A percentile compares a stretch with the other conserved stretches of the same genome.
These are phyloP conservation scores for Geotrichum candidum DNA, from an alignment of 1,139 yeast genomes.

Conservation along the genomic window DNA sequence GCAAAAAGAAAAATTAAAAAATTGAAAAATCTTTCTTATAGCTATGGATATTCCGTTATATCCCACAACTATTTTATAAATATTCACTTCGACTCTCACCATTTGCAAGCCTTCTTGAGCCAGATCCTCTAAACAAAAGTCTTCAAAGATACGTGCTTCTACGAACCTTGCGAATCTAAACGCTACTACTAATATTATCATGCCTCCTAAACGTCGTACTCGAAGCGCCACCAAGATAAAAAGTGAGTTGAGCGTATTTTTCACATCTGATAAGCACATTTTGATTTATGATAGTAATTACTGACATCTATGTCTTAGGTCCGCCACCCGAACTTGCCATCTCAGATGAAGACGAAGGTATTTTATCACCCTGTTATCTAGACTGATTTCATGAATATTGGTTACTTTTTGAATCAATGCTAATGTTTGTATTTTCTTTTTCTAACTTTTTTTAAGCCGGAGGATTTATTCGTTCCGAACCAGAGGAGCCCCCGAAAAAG, in stretches of 20 bases:
- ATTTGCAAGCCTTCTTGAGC: neutral
- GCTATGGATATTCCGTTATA: neutral
- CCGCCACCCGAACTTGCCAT: conserved; percentile 4
- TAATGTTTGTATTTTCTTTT: neutral
- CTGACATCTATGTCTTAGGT: neutral
- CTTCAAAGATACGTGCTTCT: neutral
- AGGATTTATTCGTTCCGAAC: conserved; percentile 8
- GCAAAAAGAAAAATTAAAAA: neutral
- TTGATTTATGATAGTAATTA: neutral
- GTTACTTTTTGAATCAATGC: neutral
- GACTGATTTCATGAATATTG: neutral
- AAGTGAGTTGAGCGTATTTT: neutral
- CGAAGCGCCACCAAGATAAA: conserved; percentile 4
- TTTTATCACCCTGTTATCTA: neutral
- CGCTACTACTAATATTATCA: neutral
- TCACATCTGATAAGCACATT: neutral
- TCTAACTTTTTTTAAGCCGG: neutral
- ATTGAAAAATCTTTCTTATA: neutral
- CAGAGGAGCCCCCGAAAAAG: conserved; percentile 8
- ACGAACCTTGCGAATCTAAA: neutral
- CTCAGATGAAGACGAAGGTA: conserved; percentile 8
- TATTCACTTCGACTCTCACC: neutral
- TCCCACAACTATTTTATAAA: neutral
- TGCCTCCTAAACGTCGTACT: conserved; percentile 16
- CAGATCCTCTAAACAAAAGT: neutral